A percentile compares a stretch with the other conserved stretches of the same genome.
Conservation (phyloP, 257 asterid genomes). For the Solanum megistacrolobum region DNA sequence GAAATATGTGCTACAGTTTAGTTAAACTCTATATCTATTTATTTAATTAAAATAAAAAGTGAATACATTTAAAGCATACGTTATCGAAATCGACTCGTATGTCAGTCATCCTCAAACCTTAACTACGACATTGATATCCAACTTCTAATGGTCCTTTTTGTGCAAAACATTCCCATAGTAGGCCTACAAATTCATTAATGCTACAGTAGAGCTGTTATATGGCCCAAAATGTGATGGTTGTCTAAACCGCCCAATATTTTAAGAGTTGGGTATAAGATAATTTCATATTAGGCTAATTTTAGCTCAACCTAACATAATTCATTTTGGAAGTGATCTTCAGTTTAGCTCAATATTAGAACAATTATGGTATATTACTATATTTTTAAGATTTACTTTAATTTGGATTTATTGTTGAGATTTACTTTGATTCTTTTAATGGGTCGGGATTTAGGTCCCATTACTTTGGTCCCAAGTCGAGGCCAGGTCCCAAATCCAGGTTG, state of each 20-base stretch:
- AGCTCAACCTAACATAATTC: not conserved
- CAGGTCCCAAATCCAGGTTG: not conserved
- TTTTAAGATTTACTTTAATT: not conserved
- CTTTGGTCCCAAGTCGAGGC: not conserved
- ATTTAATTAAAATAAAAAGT: not conserved
- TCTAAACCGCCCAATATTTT: not conserved
- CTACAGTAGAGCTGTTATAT: not conserved
- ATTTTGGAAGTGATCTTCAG: not conserved
- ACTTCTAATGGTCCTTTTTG: constrained; percentile 1
- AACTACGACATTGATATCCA: constrained; percentile 1
- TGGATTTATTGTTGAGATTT: not conserved
- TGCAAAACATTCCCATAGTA: constrained; percentile 4
- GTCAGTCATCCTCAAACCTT: not conserved
- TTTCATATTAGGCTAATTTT: not conserved
- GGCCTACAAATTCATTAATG: not conserved
- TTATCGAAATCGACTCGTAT: not conserved
- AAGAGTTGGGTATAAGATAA: not conserved
- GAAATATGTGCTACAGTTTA: not conserved
- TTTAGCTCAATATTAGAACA: not conserved
- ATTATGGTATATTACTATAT: not conserved
- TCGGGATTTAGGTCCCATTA: not conserved
- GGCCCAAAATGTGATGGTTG: not conserved
- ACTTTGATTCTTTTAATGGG: not conserved
- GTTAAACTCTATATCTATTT: not conserved
- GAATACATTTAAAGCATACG: not conserved